Evolutionary conservation across 257 asterid genomes (phyloP).

Genomic region (Orobanche coerulescens): DNA sequence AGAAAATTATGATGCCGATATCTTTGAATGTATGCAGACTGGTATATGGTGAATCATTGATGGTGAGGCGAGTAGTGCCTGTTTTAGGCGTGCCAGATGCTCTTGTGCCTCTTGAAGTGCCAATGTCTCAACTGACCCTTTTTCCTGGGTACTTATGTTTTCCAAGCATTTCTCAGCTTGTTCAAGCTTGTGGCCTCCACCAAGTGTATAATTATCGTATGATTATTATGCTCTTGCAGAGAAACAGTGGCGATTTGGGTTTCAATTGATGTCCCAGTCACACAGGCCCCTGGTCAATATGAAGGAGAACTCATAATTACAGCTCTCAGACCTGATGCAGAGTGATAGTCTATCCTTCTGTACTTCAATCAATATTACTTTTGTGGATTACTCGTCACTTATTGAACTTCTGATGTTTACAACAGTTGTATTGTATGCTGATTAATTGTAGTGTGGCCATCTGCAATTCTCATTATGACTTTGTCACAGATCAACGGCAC

Average conservation of each 20-base stretch:
- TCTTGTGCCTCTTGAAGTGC: conserved; percentile 88
- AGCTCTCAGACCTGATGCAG: conserved; percentile 69
- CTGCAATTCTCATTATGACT: conserved; percentile 27
- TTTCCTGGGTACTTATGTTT: conserved; percentile 64
- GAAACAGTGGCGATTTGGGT: conserved; percentile 81
- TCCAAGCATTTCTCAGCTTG: not conserved
- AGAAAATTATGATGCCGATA: conserved; percentile 15
- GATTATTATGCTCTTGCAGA: conserved; percentile 39
- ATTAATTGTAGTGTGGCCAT: conserved; percentile 3
- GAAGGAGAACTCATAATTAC: conserved; percentile 85
- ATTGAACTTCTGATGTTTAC: not conserved
- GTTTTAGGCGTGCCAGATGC: conserved; percentile 94
- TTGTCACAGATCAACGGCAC: conserved; percentile 53
- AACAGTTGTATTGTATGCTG: not conserved
- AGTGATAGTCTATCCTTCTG: conserved; percentile 54
- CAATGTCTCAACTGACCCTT: conserved; percentile 56
- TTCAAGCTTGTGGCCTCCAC: conserved; percentile 4
- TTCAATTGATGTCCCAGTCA: conserved; percentile 73
- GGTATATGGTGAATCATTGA: conserved; percentile 75
- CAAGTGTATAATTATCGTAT: not conserved
- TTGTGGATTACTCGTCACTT: conserved; percentile 5
- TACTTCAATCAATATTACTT: conserved; percentile 27
- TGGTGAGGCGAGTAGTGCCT: conserved; percentile 77
- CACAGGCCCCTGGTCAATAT: conserved; percentile 90
- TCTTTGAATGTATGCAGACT: conserved; percentile 41